Evolutionary conservation across 1,284 basidiomycete genomes (phyloP), one percentile per base, ranked within the genome.

Genomic region (Mrakiaceae sp.): DNA sequence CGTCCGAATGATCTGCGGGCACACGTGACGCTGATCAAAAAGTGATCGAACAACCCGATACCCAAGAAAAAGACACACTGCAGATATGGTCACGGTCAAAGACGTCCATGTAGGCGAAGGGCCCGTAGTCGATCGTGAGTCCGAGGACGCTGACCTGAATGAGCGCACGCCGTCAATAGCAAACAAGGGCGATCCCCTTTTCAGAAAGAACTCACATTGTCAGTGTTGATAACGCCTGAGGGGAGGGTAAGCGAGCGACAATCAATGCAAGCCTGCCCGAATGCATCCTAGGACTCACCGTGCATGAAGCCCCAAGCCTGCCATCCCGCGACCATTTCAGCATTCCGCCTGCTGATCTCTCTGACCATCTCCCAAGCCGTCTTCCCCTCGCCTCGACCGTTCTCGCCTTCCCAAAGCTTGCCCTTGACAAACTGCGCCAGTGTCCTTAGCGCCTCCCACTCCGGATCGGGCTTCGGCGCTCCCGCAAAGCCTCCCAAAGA

Each of bases 181-280:
- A 8, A 3, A 1, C 8, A 2, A 49, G 48, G 48, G 2, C 48
- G 9, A 14, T 49, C 48, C 8, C 9, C 14, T 49, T 14, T 49
- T 49, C 48, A 49, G 14, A 49, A 52, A 16, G 51, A 7, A 16
- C 51, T 11, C n/a, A 52, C 51, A 68, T 94, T 94, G 78, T 97
- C 94, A 2, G 94, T 96, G 74, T 97, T 97, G 71, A 97, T 89
- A n/a, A 98, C 94, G 0, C 87, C 87, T 70, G 89, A 87, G 59
- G 58, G 49, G 52, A 27, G 47, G 7, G 16, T 39, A 39, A 16
- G 50, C 5, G 12, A 55, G 11, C 39, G 6, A 55, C 57, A 44
- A 11, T 14, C 39, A 48, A 59, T 48, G 47, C 2, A 47, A 62
- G 46, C 12, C 61, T 56, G 62, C 51, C 43, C n/a, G 47, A 3